Base-by-base conservation (phyloP, 805 yeast genomes). In the Myxozyma mucilagina region DNA sequence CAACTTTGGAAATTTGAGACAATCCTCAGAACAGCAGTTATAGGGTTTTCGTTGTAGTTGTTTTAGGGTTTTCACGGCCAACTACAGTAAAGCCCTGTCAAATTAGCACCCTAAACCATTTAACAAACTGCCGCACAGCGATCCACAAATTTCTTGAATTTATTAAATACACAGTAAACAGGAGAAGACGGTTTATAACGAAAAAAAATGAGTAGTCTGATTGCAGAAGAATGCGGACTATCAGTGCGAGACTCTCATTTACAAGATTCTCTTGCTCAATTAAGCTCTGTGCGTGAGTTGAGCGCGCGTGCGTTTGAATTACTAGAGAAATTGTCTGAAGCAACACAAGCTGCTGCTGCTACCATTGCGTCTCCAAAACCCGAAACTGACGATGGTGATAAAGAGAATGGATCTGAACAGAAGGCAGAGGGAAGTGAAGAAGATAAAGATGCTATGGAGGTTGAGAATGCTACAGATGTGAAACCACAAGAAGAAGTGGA, bases 211-310 rank as follows among this genome's bases (percentile, higher is more conserved):
- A n/a, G 10, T n/a, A 41, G 3, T 41, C 4, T 20, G 3, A 9
- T n/a, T n/a, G 43, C 53, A 35, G 44, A 16, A 20, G 31, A 20
- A 49, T 11, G 13, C 3, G 53, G 51, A 32, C 24, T 47, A 14
- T 20, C 34, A 24, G 44, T 49, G 4, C 31, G 13, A 18, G 53
- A 36, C 29, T 34, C 32, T 4, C 9, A 36, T n/a, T 32, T 57
- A 1, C 36, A 34, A 10, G 56, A 51, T 18, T 39, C 59, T 8
- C 59, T 55, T 14, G 10, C n/a, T 11, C 48, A 49, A 4, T 16
- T 55, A 6, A 31, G 31, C 8, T 31, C 59, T 18, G 50, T 59
- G 52, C 63, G 63, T 8, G 59, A 55, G 11, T 34, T 49, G 32
- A 55, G 56, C 20, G 18, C 45, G 9, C 41, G 47, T 5, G 58